A percentile compares a stretch with the other conserved stretches of the same genome.
Evolutionary conservation across 2,329 filamentous ascomycete genomes (phyloP).

Genomic region (Bipolaris victoriae): DNA sequence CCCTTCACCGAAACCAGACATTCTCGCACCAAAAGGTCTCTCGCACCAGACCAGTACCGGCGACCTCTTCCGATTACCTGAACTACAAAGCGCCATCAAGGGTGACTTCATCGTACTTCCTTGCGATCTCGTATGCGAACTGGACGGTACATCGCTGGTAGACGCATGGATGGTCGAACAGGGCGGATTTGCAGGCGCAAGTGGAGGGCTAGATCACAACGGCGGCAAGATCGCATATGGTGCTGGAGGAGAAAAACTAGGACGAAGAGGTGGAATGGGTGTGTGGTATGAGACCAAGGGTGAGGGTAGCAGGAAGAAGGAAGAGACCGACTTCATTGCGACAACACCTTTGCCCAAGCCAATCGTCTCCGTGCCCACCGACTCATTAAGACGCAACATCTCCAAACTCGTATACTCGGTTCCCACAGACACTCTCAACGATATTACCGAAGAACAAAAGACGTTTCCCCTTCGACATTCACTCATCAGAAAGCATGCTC

Average conservation of each 20-base stretch:
- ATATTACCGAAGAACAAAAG: conserved; percentile 77
- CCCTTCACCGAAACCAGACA: conserved; percentile 72
- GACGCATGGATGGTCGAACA: conserved; percentile 93
- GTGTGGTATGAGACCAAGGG: conserved; percentile 91
- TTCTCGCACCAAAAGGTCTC: conserved; percentile 77
- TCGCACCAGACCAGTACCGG: conserved; percentile 88
- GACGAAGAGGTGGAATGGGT: conserved; percentile 77
- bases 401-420: conserved; percentile 85
- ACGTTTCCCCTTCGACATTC: conserved; percentile 76
- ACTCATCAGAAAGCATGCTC: conserved; percentile 75
- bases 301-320: conserved; percentile 78
- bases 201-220: conserved; percentile 56
- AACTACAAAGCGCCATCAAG: conserved; percentile 78
- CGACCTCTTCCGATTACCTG: conserved; percentile 81
- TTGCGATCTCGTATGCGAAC: conserved; percentile 90
- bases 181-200: conserved; percentile 67
- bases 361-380: conserved; percentile 64
- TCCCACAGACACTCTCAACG: conserved; percentile 87
- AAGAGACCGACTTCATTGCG: conserved; percentile 91
- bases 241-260: conserved; percentile 61
- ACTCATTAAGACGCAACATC: conserved; percentile 70
- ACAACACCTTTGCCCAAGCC: conserved; percentile 70
- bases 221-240: conserved; percentile 55
- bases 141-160: conserved; percentile 80
- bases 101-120: conserved; percentile 89